A percentile compares a stretch with the other conserved stretches of the same genome.
Evolutionary conservation across 148 eudicot species (phyloP).

Genomic region (Nyssa sinensis): DNA sequence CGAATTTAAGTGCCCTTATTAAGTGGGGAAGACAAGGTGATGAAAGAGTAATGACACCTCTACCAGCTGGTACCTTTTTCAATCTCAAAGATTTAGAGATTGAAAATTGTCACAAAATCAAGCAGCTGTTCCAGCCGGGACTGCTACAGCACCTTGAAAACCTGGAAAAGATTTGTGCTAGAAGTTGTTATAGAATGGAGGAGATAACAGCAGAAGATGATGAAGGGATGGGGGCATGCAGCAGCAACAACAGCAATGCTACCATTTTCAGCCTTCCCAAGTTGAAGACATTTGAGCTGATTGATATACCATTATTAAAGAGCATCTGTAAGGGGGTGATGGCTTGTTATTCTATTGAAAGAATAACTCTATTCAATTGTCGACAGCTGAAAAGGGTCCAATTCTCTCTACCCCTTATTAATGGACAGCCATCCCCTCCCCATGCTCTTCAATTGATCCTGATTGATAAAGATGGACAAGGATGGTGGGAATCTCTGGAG

Average conservation of each 20-base stretch:
- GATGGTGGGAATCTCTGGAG: background rate
- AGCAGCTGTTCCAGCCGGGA: background rate
- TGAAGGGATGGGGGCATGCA: background rate
- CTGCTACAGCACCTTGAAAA: background rate
- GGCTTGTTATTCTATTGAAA: background rate
- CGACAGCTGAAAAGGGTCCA: background rate
- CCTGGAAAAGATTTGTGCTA: background rate
- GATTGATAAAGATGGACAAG: background rate
- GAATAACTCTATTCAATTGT: background rate
- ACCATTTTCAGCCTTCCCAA: background rate
- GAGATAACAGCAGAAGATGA: slow-evolving; percentile 6
- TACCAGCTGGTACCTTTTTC: too few species aligned
- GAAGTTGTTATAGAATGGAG: background rate
- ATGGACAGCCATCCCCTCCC: background rate
- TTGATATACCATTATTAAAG: slow-evolving; percentile 2
- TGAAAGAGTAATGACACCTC: too few species aligned
- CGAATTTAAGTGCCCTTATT: too few species aligned
- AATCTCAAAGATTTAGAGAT: background rate
- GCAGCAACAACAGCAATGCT: too few species aligned
- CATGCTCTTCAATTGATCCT: too few species aligned
- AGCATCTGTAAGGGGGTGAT: background rate
- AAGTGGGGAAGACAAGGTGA: too few species aligned
- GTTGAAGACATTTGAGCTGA: background rate
- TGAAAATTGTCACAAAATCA: background rate
- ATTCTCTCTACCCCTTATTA: too few species aligned